A percentile compares a stretch with the other conserved stretches of the same genome.
Evolutionary conservation across 2,329 filamentous ascomycete species (phyloP).

Genomic region (Macrophomina tecta): DNA sequence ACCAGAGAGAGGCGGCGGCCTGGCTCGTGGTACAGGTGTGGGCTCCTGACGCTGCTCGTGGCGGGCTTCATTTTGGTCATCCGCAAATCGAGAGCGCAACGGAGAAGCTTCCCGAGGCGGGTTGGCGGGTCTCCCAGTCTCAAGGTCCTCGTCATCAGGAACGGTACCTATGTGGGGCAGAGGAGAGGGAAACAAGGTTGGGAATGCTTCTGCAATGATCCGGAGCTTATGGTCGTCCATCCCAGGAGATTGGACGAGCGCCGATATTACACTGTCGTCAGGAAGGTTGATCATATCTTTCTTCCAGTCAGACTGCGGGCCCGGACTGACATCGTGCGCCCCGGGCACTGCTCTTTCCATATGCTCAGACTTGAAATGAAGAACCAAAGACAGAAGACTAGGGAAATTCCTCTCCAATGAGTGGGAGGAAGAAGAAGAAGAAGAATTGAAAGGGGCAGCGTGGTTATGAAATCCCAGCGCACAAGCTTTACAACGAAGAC

Average conservation of each 20-base stretch:
- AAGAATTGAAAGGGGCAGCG: constrained; percentile 35
- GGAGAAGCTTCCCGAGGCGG: constrained; percentile 10
- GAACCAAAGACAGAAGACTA: constrained; percentile 61
- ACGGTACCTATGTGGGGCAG: constrained; percentile 51
- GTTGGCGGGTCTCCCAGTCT: constrained; percentile 30
- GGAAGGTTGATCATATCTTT: constrained; percentile 67
- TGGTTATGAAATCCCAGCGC: constrained; percentile 39
- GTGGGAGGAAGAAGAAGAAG: constrained; percentile 44
- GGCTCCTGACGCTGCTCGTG: constrained; percentile 15
- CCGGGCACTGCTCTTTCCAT: constrained; percentile 35
- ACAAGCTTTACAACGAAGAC: constrained; percentile 53
- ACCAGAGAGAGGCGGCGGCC: not conserved
- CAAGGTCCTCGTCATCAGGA: constrained; percentile 36
- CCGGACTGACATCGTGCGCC: constrained; percentile 12
- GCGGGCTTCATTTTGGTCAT: constrained; percentile 4
- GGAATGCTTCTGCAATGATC: constrained; percentile 59
- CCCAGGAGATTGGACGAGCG: constrained; percentile 58
- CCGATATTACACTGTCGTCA: constrained; percentile 55
- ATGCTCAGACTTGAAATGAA: constrained; percentile 66
- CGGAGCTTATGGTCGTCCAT: constrained; percentile 64
- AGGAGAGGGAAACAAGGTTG: constrained; percentile 50
- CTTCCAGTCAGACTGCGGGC: constrained; percentile 58
- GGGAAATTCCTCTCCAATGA: constrained; percentile 48
- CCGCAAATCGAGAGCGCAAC: not conserved
- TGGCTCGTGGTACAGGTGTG: not conserved